phyloP scores from a whole-genome alignment of 108 stramenopile genomes.

The Skeletonema tropicum region DNA sequence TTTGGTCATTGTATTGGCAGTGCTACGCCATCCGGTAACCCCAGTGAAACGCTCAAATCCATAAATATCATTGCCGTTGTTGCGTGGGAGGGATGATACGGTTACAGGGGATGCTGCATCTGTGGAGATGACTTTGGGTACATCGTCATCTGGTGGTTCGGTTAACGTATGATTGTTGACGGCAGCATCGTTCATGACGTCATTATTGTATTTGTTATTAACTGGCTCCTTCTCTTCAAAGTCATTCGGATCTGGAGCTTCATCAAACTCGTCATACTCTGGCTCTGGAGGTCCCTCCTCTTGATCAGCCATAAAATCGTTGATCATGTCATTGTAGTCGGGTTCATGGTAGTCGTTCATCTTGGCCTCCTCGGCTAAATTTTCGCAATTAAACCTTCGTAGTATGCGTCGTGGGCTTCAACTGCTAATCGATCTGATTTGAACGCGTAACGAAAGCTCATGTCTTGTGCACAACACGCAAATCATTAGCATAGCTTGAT shows the following conservation, averaged over 20 bases:
- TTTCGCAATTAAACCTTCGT: too few relatives aligned
- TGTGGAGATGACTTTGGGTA: slow-evolving; percentile 16
- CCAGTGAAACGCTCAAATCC: slow-evolving; percentile 44
- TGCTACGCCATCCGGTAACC: slow-evolving; percentile 30
- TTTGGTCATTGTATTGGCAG: background rate
- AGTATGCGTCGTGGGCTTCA: background rate
- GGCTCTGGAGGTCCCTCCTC: slow-evolving; percentile 34
- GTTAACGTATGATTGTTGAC: background rate
- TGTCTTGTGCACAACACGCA: too few relatives aligned
- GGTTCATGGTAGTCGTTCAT: slow-evolving; percentile 31
- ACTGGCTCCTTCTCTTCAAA: slow-evolving; percentile 9
- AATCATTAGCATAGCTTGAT: too few relatives aligned
- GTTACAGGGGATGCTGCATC: background rate
- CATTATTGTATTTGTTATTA: background rate
- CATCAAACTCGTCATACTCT: slow-evolving; percentile 3
- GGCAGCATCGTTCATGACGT: background rate
- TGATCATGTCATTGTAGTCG: slow-evolving; percentile 62
- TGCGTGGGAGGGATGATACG: slow-evolving; percentile 1
- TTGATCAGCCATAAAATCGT: slow-evolving; percentile 58
- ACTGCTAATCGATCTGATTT: too few relatives aligned
- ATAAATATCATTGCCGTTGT: slow-evolving; percentile 16
- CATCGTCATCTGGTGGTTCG: background rate
- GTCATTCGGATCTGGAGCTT: slow-evolving; percentile 5
- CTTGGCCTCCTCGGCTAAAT: background rate
- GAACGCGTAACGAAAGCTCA: too few relatives aligned